phyloP scores from a whole-genome alignment of 23 red algal species.

The Gracilaria gracilis region DNA sequence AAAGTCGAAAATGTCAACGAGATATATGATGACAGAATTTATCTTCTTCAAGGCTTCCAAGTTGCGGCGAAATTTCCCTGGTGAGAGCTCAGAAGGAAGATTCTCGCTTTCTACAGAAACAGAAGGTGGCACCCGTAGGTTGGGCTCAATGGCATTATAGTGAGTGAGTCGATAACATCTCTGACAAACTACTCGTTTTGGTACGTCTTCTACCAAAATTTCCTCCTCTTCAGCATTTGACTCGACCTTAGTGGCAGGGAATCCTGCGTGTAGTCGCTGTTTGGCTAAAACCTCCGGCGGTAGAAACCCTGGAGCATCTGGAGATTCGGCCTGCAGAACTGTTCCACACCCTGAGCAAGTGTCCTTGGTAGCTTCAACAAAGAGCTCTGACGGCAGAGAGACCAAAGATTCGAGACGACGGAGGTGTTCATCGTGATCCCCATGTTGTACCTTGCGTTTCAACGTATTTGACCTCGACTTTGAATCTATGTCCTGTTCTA shows the following conservation, averaged over 20 bases:
- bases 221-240: conserved; percentile 20
- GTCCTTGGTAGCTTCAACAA: conserved; percentile 27
- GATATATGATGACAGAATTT: conserved; percentile 84
- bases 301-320: conserved; percentile 47
- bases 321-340: conserved; percentile 39
- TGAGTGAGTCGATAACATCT: conserved; percentile 79
- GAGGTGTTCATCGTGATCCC: conserved; percentile 21
- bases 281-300: conserved; percentile 27
- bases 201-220: not conserved
- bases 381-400: conserved; percentile 54
- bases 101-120: not conserved
- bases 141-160: conserved; percentile 63
- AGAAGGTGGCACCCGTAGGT: conserved; percentile 41
- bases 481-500: conserved; percentile 6
- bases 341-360: conserved; percentile 63
- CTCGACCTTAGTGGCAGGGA: not conserved
- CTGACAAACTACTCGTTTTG: conserved; percentile 71
- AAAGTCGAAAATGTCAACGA: conserved; percentile 98
- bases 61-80: conserved; percentile 74
- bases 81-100: conserved; percentile 58
- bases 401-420: conserved; percentile 48
- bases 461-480: not conserved
- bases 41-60: conserved; percentile 45
- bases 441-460: not conserved
- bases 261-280: conserved; percentile 7